phyloP scores from a whole-genome alignment of 129 eudicot genomes.

The Deinandra increscens region DNA sequence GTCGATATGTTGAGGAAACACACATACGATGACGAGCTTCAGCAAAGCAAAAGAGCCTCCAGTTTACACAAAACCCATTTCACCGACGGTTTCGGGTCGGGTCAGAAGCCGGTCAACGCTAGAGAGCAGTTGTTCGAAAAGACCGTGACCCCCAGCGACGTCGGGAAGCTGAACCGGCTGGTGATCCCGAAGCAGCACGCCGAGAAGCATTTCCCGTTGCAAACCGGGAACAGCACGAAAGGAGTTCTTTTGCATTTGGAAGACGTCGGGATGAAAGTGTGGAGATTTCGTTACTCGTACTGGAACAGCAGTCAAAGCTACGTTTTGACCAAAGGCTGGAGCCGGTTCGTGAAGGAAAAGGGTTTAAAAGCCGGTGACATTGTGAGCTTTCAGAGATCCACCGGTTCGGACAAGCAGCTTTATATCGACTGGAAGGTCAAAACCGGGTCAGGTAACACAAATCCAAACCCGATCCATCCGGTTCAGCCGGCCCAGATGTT shows the following conservation, averaged over 20 bases:
- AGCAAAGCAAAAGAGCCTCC: conserved; percentile 52
- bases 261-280: conserved; percentile 67
- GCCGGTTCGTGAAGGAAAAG: conserved; percentile 92
- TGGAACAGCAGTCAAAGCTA: conserved; percentile 95
- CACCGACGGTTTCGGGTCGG: conserved; percentile 22
- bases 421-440: conserved; percentile 64
- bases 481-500: conserved; percentile 54
- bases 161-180: conserved; percentile 77
- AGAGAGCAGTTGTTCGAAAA: conserved; percentile 65
- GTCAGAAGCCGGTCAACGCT: conserved; percentile 29
- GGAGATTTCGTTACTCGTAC: conserved; percentile 85
- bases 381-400: conserved; percentile 72
- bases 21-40: conserved; percentile 77
- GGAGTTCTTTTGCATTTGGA: conserved; percentile 78
- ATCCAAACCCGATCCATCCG: conserved; percentile 23
- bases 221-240: conserved; percentile 47
- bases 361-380: conserved; percentile 65
- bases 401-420: conserved; percentile 60
- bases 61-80: conserved; percentile 12
- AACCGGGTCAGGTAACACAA: conserved; percentile 27
- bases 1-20: conserved; percentile 91
- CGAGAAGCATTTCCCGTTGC: conserved; percentile 80
- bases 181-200: conserved; percentile 96
- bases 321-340: conserved; percentile 92
- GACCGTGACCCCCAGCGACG: conserved; percentile 82